Conservation (phyloP, 2,329 filamentous ascomycete species). For the Graphilbum ipis-grandicollis region DNA sequence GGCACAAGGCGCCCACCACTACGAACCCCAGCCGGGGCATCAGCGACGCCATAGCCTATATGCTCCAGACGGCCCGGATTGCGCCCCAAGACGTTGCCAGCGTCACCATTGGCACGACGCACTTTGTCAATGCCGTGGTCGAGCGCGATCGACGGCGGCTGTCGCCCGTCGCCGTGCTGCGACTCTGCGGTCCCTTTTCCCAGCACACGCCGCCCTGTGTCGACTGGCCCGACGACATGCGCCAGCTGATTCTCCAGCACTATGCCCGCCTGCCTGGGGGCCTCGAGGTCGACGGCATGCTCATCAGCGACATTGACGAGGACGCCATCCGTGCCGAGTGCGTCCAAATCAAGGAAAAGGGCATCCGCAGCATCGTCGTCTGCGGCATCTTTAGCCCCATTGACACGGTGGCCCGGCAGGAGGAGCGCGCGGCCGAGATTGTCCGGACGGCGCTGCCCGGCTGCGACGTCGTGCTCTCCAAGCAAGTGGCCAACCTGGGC, state of each 20-base stretch:
- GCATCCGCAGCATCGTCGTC: slow-evolving; percentile 29
- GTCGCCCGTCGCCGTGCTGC: slow-evolving; percentile 32
- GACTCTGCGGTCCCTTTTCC: slow-evolving; percentile 35
- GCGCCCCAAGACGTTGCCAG: slow-evolving; percentile 22
- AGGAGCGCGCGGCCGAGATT: slow-evolving; percentile 28
- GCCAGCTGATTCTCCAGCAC: slow-evolving; percentile 26
- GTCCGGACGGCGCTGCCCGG: slow-evolving; percentile 21
- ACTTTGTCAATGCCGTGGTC: slow-evolving; percentile 41
- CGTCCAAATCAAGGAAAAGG: slow-evolving; percentile 19
- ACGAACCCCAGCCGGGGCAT: slow-evolving; percentile 29
- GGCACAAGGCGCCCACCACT: slow-evolving; percentile 31
- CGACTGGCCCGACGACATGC: slow-evolving; percentile 34
- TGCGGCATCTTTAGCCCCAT: slow-evolving; percentile 35
- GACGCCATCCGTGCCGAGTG: slow-evolving; percentile 22
- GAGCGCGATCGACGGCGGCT: slow-evolving; percentile 31
- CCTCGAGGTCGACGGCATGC: slow-evolving; percentile 30
- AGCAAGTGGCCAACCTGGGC: slow-evolving; percentile 32
- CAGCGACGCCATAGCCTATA: slow-evolving; percentile 22
- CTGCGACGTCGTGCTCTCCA: slow-evolving; percentile 29
- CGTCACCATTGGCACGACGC: slow-evolving; percentile 36
- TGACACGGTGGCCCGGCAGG: slow-evolving; percentile 28
- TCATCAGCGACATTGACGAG: slow-evolving; percentile 27
- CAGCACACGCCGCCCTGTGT: slow-evolving; percentile 31
- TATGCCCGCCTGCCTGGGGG: slow-evolving; percentile 29
- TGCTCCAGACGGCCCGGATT: slow-evolving; percentile 20